Percentiles rank a stretch among this genome's conserved stretches.
phyloP scores from a whole-genome alignment of 495 filamentous ascomycete species.

The Talaromyces thailandensis region DNA sequence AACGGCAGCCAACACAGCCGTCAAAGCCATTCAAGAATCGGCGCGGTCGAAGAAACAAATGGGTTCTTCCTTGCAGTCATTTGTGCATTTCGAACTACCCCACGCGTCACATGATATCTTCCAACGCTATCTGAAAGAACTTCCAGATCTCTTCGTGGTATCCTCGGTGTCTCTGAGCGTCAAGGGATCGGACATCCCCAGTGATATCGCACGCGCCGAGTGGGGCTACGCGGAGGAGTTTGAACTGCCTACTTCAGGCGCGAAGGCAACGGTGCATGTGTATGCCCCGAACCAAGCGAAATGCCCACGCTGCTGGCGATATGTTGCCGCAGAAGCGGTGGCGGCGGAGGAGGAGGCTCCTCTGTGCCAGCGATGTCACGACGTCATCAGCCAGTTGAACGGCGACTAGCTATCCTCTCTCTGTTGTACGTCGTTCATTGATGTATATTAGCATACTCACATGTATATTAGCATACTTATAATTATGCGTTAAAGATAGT shows the following conservation, averaged over 20 bases:
- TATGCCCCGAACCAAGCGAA: conserved; percentile 60
- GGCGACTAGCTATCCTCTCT: not conserved
- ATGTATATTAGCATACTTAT: not conserved
- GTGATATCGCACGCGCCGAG: conserved; percentile 19
- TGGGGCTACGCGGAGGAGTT: conserved; percentile 51
- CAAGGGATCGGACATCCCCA: conserved; percentile 17
- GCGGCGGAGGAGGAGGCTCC: conserved; percentile 44
- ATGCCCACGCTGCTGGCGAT: conserved; percentile 85
- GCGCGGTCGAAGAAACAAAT: conserved; percentile 56
- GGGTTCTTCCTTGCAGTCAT: conserved; percentile 66
- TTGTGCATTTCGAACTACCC: conserved; percentile 43
- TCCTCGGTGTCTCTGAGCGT: conserved; percentile 50
- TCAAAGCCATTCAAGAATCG: conserved; percentile 63
- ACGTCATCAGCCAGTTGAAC: not conserved
- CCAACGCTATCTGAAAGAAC: conserved; percentile 47
- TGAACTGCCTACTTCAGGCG: conserved; percentile 31
- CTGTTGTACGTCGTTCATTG: not conserved
- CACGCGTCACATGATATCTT: conserved; percentile 26
- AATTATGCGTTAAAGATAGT: too few relatives aligned
- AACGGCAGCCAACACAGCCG: conserved; percentile 43
- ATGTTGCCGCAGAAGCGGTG: conserved; percentile 39
- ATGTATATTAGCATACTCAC: not conserved
- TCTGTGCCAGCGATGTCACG: conserved; percentile 67
- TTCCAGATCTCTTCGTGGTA: conserved; percentile 69
- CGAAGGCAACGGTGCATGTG: conserved; percentile 47